Conservation (phyloP, 2,329 filamentous ascomycete genomes). For the Verticillium nonalfalfae region DNA sequence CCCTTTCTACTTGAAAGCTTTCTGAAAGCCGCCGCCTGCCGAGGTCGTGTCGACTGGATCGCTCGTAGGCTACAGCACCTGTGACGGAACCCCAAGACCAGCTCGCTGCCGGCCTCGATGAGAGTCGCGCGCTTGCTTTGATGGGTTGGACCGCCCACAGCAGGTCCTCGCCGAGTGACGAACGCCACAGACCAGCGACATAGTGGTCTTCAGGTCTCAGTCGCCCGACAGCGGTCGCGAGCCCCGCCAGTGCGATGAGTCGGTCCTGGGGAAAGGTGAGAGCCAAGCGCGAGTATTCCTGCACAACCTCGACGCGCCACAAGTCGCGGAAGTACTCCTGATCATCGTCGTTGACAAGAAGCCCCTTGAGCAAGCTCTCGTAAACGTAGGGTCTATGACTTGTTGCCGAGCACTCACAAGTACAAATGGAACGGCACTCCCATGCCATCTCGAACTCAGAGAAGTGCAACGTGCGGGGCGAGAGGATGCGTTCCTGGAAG, state of each 20-base stretch:
- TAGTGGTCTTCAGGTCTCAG: background rate
- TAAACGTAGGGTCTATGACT: background rate
- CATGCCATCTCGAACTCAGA: slow-evolving; percentile 9
- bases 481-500: slow-evolving; percentile 3
- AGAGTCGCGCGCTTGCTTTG: background rate
- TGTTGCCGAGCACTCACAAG: background rate
- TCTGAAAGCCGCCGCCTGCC: background rate
- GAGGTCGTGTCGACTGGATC: background rate
- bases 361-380: background rate
- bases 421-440: slow-evolving; percentile 7
- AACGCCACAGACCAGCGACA: background rate
- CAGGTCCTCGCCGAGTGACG: background rate
- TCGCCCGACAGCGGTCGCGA: background rate
- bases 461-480: slow-evolving; percentile 1
- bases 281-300: background rate
- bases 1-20: background rate
- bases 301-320: background rate
- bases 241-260: background rate
- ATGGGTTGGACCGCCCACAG: background rate
- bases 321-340: background rate
- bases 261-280: background rate
- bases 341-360: background rate
- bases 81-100: slow-evolving; percentile 7
- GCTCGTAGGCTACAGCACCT: background rate
- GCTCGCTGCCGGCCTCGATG: slow-evolving; percentile 13